phyloP scores from a whole-genome alignment of 192 early-diverging fungal species.

The Gaertneriomyces sp. region DNA sequence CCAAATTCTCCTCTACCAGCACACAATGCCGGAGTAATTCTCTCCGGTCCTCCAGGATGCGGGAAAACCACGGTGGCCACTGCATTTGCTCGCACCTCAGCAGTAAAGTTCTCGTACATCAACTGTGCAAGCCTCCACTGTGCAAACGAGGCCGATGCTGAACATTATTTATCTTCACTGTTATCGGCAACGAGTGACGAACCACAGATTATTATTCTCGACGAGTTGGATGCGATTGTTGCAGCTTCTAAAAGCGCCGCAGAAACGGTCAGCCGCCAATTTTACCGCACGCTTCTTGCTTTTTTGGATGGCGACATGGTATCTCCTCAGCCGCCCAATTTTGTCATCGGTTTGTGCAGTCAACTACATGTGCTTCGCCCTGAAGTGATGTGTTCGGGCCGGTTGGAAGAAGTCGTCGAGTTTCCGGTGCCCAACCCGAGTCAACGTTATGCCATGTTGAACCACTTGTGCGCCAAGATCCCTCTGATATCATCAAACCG shows the following conservation, averaged over 20 bases:
- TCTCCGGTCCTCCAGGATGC: too few relatives aligned
- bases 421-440: constrained; percentile 40
- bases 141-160: constrained; percentile 22
- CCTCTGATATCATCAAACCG: not conserved
- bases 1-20: too few relatives aligned
- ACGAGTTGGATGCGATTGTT: constrained; percentile 96
- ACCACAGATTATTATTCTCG: constrained; percentile 92
- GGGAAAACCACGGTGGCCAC: too few relatives aligned
- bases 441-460: constrained; percentile 17
- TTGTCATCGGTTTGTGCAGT: constrained; percentile 44
- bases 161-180: constrained; percentile 4
- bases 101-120: too few relatives aligned
- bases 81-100: too few relatives aligned
- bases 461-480: constrained; percentile 6
- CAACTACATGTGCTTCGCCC: constrained; percentile 48
- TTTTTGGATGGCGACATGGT: not conserved
- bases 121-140: too few relatives aligned
- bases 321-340: not conserved
- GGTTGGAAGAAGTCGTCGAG: constrained; percentile 51
- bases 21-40: too few relatives aligned
- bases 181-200: not conserved
- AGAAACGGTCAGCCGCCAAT: not conserved
- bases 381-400: constrained; percentile 52
- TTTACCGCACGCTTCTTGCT: not conserved
- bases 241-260: not conserved